phyloP scores from a whole-genome alignment of 192 early-diverging fungal species.

The Haplosporangium gracile region DNA sequence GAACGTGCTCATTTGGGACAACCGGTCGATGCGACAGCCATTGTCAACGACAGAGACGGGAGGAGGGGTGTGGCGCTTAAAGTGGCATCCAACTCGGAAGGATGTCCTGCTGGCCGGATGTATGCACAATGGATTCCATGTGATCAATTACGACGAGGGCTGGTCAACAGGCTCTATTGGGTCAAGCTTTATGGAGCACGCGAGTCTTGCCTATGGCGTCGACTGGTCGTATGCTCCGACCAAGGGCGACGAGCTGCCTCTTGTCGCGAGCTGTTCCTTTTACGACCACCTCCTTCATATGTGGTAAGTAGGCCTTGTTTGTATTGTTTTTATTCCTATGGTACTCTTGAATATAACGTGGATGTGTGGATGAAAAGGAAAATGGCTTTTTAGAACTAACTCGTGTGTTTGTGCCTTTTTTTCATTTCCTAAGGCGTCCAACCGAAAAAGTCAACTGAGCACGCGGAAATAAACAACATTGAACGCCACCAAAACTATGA shows the following conservation, averaged over 20 bases:
- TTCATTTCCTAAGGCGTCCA: not conserved
- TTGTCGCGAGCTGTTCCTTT: constrained; percentile 83
- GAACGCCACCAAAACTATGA: constrained; percentile 2
- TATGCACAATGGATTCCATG: constrained; percentile 95
- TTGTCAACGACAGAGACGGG: constrained; percentile 76
- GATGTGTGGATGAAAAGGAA: not conserved
- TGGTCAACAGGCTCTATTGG: constrained; percentile 26
- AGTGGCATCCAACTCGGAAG: constrained; percentile 88
- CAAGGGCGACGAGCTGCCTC: constrained; percentile 27
- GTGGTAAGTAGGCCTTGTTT: constrained; percentile 60
- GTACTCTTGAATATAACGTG: not conserved
- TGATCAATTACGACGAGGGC: constrained; percentile 67
- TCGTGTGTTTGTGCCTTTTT: not conserved
- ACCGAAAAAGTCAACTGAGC: not conserved
- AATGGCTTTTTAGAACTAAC: not conserved
- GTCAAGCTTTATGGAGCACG: constrained; percentile 76
- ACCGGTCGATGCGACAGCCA: constrained; percentile 82
- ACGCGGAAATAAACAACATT: not conserved
- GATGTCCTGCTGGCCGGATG: constrained; percentile 79
- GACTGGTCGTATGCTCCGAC: constrained; percentile 75
- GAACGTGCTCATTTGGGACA: constrained; percentile 91
- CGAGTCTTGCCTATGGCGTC: constrained; percentile 82
- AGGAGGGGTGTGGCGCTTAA: constrained; percentile 95
- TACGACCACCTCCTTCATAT: constrained; percentile 83
- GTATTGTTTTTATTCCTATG: not conserved